These are phyloP conservation scores for Chalaropsis ovoidea DNA, from an alignment of 2,329 filamentous ascomycete genomes.

Conservation along the genomic window DNA sequence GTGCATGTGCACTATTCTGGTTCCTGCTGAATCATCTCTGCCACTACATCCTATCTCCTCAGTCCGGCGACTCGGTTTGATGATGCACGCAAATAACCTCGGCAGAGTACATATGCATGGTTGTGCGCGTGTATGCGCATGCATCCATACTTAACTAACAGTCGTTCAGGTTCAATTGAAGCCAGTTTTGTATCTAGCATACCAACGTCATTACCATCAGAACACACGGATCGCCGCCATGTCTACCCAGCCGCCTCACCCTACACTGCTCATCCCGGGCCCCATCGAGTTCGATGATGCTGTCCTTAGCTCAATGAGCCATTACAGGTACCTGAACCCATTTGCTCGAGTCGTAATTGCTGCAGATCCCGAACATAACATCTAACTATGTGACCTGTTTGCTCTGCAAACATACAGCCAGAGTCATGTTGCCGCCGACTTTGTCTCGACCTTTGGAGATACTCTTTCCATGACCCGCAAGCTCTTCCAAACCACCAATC, in stretches of 20 bases:
- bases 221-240: conserved; percentile 35
- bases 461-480: conserved; percentile 77
- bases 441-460: conserved; percentile 86
- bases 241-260: conserved; percentile 52
- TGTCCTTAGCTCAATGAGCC: conserved; percentile 87
- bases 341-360: conserved; percentile 1
- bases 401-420: conserved; percentile 47
- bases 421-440: conserved; percentile 82
- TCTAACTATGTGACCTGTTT: not conserved
- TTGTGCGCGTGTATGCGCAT: not conserved
- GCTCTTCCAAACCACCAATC: conserved; percentile 82
- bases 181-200: too few relatives aligned
- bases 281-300: conserved; percentile 98
- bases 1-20: too few relatives aligned
- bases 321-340: conserved; percentile 56
- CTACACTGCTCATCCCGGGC: conserved; percentile 84
- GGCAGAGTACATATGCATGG: not conserved
- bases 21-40: not conserved
- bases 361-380: conserved; percentile 21
- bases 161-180: not conserved
- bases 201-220: conserved; percentile 10
- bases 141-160: not conserved
- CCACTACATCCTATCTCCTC: not conserved
- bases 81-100: not conserved
- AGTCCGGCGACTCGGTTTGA: not conserved